A percentile compares a stretch with the other conserved stretches of the same genome.
These are phyloP conservation scores for Cercophora newfieldiana DNA, from an alignment of 495 filamentous ascomycete species.

Conservation along the genomic window DNA sequence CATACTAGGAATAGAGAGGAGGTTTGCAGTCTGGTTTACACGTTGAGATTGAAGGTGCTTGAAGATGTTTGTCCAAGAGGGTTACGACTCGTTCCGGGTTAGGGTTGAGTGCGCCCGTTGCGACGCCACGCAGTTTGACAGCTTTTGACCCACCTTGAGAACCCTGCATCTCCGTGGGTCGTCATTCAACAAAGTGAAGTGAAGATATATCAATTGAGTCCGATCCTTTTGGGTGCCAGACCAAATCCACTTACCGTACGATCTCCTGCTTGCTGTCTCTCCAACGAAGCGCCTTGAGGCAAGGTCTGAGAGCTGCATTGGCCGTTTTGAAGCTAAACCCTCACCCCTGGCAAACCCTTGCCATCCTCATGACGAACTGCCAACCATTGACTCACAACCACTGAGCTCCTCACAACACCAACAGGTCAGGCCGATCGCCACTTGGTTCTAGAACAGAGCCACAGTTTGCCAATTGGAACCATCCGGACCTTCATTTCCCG, in stretches of 20 bases:
- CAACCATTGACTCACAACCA: background rate
- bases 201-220: background rate
- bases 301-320: background rate
- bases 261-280: background rate
- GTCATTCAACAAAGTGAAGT: background rate
- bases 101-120: background rate
- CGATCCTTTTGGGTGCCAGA: background rate
- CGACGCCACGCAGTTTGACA: background rate
- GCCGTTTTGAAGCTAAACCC: too few species aligned
- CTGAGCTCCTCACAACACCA: background rate
- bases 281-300: background rate
- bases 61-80: too few species aligned
- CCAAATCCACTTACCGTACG: background rate
- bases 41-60: background rate
- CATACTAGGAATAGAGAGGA: background rate
- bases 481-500: background rate
- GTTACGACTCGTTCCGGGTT: too few species aligned
- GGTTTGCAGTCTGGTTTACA: background rate
- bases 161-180: background rate
- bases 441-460: background rate
- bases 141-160: background rate
- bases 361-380: background rate
- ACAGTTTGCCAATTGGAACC: background rate
- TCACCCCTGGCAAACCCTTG: background rate
- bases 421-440: background rate